Evolutionary conservation across 176 grass and related monocot species (phyloP), one percentile per base, ranked within the genome.

Genomic region (Cenchrus americanus): DNA sequence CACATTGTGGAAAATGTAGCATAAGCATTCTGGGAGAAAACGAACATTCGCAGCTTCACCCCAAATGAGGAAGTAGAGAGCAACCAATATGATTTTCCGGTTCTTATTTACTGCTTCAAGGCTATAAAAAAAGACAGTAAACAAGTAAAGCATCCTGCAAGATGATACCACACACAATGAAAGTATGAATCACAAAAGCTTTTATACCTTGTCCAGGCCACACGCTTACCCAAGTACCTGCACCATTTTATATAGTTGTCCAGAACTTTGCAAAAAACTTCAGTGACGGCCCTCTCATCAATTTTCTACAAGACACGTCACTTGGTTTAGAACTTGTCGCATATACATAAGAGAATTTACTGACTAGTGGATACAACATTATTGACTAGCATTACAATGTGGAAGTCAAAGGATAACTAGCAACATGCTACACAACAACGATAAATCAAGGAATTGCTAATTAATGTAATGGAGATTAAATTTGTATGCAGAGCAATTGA

Each of bases 221-320:
- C 88, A 51, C 93, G 96, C 63, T 88, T 83, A 19, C 93, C 78
- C 74, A 98, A 84, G 77, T 95, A 95, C 57, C 80, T 90, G 50
- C 96, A 98, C 93, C 96, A 98, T 66, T 90, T 93, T 67, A 95
- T 98, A 82, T 98, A 98, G 64, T 98, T 98, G 67, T 98, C 96
- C 46, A 98, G 75, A 80, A 98, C 96, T 91, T 95, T 95, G 76
- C 71, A 46, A 75, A 95, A 95, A 76, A 95, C 87, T 85, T 98
- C 91, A 66, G 88, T 90, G 49, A 98, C 85, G 81, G 85, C 91
- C 76, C 54, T 93, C 83, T 98, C 96, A 78, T 98, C 96, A 37
- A 98, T 93, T 95, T 95, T 98, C 96, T 98, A 77, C 89, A 91
- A 67, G n/a, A 74, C 5, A 5, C 27, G 68, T 44, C 37, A 0